A percentile compares a stretch with the other conserved stretches of the same genome.
Conservation (phyloP, 768 basidiomycete species). For the Phlebiopsis flavidoalba region DNA sequence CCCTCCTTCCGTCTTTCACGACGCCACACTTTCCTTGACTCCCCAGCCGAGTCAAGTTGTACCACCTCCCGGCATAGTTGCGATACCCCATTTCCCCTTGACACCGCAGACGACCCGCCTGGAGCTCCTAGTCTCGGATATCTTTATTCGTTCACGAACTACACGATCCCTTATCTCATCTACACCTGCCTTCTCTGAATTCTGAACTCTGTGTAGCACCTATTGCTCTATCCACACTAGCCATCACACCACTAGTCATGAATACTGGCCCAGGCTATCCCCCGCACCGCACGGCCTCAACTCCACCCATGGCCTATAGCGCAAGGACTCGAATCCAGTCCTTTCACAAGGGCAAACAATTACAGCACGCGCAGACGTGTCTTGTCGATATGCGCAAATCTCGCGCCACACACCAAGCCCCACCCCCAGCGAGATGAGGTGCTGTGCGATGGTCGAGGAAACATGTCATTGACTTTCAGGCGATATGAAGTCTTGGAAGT, state of each 20-base stretch:
- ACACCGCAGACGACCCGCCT: not conserved
- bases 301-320: not conserved
- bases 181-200: not conserved
- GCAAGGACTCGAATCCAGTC: not conserved
- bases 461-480: slow-evolving; percentile 26
- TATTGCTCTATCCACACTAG: not conserved
- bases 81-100: not conserved
- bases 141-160: slow-evolving; percentile 1
- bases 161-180: not conserved
- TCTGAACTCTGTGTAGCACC: not conserved
- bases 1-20: not conserved
- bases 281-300: not conserved
- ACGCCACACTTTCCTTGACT: not conserved
- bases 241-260: not conserved
- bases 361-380: slow-evolving; percentile 4
- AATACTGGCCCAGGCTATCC: not conserved
- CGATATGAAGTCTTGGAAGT: slow-evolving; percentile 22
- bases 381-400: slow-evolving; percentile 16
- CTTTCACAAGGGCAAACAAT: slow-evolving; percentile 1
- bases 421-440: slow-evolving; percentile 30
- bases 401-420: slow-evolving; percentile 30
- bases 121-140: not conserved
- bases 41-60: not conserved
- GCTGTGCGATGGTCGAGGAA: slow-evolving; percentile 24
- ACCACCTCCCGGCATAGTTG: not conserved